phyloP scores from a whole-genome alignment of 768 basidiomycete genomes.

The Tremella yokohamensis region DNA sequence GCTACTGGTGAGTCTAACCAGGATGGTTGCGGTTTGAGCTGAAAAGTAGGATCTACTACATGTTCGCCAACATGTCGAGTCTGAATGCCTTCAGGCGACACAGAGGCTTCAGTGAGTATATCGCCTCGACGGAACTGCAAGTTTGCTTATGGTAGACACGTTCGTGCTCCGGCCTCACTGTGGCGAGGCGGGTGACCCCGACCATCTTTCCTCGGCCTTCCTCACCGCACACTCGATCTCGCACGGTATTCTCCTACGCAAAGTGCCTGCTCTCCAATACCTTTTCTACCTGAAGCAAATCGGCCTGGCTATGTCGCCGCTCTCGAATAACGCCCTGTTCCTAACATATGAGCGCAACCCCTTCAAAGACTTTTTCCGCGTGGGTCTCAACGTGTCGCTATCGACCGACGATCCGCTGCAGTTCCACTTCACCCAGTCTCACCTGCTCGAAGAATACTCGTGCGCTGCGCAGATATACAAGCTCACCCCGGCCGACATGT shows the following conservation, averaged over 20 bases:
- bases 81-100: constrained; percentile 85
- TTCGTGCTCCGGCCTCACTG: constrained; percentile 95
- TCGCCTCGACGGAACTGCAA: no score
- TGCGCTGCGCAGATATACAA: constrained; percentile 99
- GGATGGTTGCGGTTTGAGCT: not conserved
- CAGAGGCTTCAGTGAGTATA: constrained; percentile 85
- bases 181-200: constrained; percentile 97
- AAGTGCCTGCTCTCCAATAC: constrained; percentile 88
- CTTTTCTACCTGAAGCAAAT: constrained; percentile 98
- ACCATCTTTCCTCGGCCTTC: constrained; percentile 94
- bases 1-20: constrained; percentile 70
- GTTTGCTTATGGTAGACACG: constrained; percentile 61
- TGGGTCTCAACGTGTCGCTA: constrained; percentile 86
- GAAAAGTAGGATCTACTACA: constrained; percentile 75
- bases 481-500: constrained; percentile 71
- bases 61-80: constrained; percentile 93
- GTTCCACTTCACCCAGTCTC: constrained; percentile 95
- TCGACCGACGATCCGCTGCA: constrained; percentile 67
- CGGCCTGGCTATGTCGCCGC: constrained; percentile 95
- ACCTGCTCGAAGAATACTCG: constrained; percentile 77
- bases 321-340: constrained; percentile 97
- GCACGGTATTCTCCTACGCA: constrained; percentile 95
- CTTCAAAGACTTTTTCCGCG: constrained; percentile 92
- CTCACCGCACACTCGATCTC: constrained; percentile 96
- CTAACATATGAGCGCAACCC: constrained; percentile 91